Conservation (phyloP, 768 basidiomycete genomes). For the Exidia glandulosa region DNA sequence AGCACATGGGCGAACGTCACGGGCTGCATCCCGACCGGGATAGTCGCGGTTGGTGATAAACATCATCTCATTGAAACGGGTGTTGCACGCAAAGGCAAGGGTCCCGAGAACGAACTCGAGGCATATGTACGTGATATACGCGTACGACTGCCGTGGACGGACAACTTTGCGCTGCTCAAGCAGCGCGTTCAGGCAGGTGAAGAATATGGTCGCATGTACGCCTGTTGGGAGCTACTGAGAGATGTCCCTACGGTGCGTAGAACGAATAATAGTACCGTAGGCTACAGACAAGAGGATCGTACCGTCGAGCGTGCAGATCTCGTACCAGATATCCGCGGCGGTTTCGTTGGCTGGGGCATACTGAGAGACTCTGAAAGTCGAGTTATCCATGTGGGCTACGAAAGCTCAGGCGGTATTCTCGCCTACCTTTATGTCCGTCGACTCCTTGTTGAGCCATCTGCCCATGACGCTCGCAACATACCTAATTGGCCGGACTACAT, state of each 20-base stretch:
- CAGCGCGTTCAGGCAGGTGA: neutral
- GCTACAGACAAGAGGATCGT: neutral
- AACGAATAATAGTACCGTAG: neutral
- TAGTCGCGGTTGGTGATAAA: conserved; percentile 3
- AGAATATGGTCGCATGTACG: neutral
- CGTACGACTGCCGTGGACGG: too few species aligned
- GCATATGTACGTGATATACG: neutral
- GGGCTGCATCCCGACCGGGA: too few species aligned
- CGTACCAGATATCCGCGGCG: neutral
- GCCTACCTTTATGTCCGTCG: too few species aligned
- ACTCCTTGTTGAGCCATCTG: too few species aligned
- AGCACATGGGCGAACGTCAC: neutral
- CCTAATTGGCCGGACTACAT: too few species aligned
- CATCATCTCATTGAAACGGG: conserved; percentile 17
- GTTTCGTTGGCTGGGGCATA: neutral
- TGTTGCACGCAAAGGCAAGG: conserved; percentile 14
- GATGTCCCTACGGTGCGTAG: too few species aligned
- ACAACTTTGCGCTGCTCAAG: neutral
- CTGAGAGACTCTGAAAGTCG: neutral
- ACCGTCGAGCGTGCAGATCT: neutral
- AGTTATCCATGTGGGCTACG: too few species aligned
- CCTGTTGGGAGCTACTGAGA: too few species aligned
- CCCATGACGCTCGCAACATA: too few species aligned
- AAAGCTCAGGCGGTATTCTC: too few species aligned
- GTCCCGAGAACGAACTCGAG: conserved; percentile 16